Evolutionary conservation across 2,329 filamentous ascomycete species (phyloP), one percentile per base, ranked within the genome.

Genomic region (Zarea fungicola): DNA sequence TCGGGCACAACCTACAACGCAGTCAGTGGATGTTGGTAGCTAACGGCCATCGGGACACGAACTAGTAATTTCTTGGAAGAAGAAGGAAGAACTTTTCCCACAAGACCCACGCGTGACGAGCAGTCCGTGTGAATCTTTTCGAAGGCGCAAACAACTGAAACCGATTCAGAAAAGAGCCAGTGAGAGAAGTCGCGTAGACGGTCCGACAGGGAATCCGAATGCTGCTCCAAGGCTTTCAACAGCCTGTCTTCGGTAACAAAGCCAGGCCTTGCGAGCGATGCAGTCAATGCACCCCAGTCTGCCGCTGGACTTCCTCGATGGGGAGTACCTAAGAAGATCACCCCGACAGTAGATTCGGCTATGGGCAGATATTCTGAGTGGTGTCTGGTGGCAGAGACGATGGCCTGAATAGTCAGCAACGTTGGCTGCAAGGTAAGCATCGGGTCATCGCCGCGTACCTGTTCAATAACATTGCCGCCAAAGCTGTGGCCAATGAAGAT

Each of bases 121-220:
- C 51, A 53, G 25, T 53, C 48, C n/a, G 51, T 50, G 21, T 8
- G 6, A 22, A 48, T 40, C 51, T 53, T 31, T 18, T 53, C 51
- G 16, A 53, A 48, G 6, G 25, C 29, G 48, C 48, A 53, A 13
- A 53, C 28, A 23, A 48, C 49, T 23, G 21, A 32, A 29, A 53
- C 48, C 13, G 48, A 53, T 28, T 53, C 48, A 16, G 28, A 44
- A 21, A 48, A 48, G 25, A 53, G 48, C 51, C 43, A 53, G 32
- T 19, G 32, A 22, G 51, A 50, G 37, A 53, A 53, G 26, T 50
- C 51, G 21, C 37, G 51, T 19, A 53, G 48, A 45, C 51, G 51
- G 46, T 53, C 51, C 19, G 13, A 19, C 25, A 41, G 31, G 19
- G 51, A 43, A 53, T 46, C 50, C 10, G 25, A 47, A 10, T 26